Evolutionary conservation across 768 basidiomycete species (phyloP).

Genomic region (Boletus rufocinnamomeus): DNA sequence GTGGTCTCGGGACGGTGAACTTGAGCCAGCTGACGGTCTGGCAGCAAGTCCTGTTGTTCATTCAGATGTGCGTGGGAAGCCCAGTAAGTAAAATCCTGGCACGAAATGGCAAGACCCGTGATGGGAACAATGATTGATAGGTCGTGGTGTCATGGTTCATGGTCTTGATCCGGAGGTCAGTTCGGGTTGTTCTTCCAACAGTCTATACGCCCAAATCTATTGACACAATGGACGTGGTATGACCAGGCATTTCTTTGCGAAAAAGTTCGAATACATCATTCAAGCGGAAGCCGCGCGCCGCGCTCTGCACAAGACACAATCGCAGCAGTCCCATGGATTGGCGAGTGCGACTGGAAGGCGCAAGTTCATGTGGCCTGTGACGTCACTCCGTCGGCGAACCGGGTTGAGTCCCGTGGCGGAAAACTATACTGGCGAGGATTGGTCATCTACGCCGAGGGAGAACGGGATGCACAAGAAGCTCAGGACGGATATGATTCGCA

Average conservation of each 20-base stretch:
- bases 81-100: conserved; percentile 52
- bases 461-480: conserved; percentile 39
- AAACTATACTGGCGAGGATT: conserved; percentile 18
- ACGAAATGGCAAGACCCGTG: too few relatives aligned
- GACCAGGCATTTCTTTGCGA: conserved; percentile 66
- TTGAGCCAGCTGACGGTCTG: conserved; percentile 65
- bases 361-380: conserved; percentile 31
- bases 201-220: too few relatives aligned
- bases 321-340: conserved; percentile 25
- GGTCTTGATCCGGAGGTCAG: conserved; percentile 72
- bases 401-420: conserved; percentile 33
- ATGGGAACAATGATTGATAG: conserved; percentile 35
- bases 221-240: background rate
- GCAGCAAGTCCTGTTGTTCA: conserved; percentile 70
- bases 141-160: conserved; percentile 82
- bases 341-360: conserved; percentile 16
- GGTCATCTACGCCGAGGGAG: conserved; percentile 13
- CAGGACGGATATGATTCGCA: conserved; percentile 74
- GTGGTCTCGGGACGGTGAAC: conserved; percentile 72
- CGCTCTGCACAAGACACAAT: conserved; percentile 22
- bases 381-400: conserved; percentile 35
- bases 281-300: conserved; percentile 42
- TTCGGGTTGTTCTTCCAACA: background rate
- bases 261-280: conserved; percentile 64
- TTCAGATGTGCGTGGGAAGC: conserved; percentile 77